phyloP scores from a whole-genome alignment of 805 yeast species.

The Alloascoidea africana region DNA sequence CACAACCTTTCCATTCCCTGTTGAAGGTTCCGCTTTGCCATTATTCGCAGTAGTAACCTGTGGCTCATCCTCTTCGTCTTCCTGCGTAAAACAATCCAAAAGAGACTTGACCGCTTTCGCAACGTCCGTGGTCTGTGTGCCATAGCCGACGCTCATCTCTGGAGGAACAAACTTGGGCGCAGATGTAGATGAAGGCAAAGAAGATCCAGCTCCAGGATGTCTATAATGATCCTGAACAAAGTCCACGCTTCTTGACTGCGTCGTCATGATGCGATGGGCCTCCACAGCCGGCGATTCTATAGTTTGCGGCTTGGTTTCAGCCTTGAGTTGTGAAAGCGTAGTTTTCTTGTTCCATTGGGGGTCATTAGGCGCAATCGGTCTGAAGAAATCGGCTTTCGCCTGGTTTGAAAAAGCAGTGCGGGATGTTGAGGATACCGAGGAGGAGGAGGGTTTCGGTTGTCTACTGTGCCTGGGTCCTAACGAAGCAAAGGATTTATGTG shows the following conservation, averaged over 20 bases:
- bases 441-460: slow-evolving; percentile 4
- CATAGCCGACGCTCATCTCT: neutral
- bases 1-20: slow-evolving; percentile 1
- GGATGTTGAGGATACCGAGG: slow-evolving; percentile 4
- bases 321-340: neutral
- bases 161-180: neutral
- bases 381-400: slow-evolving; percentile 3
- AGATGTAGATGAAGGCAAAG: neutral
- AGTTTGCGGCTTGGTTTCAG: neutral
- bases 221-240: slow-evolving; percentile 2
- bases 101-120: slow-evolving; percentile 1
- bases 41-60: slow-evolving; percentile 2
- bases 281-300: neutral
- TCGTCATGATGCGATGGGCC: neutral
- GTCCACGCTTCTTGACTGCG: slow-evolving; percentile 1
- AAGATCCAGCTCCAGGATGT: neutral
- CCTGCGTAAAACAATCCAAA: neutral
- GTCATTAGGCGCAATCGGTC: slow-evolving; percentile 8
- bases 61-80: slow-evolving; percentile 1
- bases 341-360: slow-evolving; percentile 3
- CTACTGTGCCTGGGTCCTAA: slow-evolving; percentile 2
- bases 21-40: neutral
- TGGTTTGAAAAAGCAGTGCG: neutral
- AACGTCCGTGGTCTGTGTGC: neutral
- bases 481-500: too few relatives aligned